Evolutionary conservation across 2,329 filamentous ascomycete species (phyloP), one percentile per base, ranked within the genome.

Genomic region (Colletotrichum filicis): DNA sequence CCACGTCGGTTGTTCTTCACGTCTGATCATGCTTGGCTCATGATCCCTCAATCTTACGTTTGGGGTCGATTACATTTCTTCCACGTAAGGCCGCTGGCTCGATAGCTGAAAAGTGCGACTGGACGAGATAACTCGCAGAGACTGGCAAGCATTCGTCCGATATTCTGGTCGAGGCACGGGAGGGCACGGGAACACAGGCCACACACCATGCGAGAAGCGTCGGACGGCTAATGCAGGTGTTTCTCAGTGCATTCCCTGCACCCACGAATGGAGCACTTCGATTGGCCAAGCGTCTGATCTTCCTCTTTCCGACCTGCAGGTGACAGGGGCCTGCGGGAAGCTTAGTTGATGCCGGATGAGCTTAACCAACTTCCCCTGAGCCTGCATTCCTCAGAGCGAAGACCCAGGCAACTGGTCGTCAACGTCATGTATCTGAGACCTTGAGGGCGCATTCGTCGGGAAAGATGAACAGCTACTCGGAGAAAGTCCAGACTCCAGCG

Each of bases 211-310:
- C 22, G 52, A 37, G 35, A 49, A 37, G 4, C 22, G 30, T 37
- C 22, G 35, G 49, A 46, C 14, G 32, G 32, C 71, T 70, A 70
- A 73, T 73, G 71, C 71, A 70, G 60, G 71, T 64, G 70, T 22
- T 22, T 55, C 32, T 28, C 19, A 55, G 8, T 32, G 32, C 35
- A 56, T 57, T 22, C 66, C 56, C 32, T 61, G 28, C 28, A 35
- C 19, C 12, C 2, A 24, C 24, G 16, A 16, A 57, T 16, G 30
- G 22, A 28, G 8, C 2, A 14, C 19, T n/a, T 3, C 30, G 56
- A 66, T 71, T 70, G 66, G 66, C 8, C 32, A 22, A 19, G 22
- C 8, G 12, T 35, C 66, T 46, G n/a, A 28, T 35, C 24, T 56
- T 9, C 32, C 55, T 53, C 26, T 68, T 28, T 16, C 28, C 30